Conservation (phyloP, 2,329 filamentous ascomycete genomes). For the Ophiostoma novo-ulmi region DNA sequence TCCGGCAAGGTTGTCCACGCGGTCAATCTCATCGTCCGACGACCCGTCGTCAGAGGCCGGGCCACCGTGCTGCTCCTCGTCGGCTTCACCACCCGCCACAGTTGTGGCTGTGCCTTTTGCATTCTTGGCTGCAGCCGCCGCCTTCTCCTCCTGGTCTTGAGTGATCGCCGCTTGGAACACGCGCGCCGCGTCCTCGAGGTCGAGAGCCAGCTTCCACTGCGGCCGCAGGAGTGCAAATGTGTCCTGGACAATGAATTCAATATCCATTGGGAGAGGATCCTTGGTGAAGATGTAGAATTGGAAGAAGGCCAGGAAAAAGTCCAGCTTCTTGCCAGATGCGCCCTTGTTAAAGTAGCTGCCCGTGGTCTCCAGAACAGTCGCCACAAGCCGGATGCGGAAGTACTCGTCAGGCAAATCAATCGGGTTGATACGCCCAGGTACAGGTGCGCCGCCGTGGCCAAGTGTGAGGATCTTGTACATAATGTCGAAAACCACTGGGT, state of each 20-base stretch:
- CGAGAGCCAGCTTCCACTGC: constrained; percentile 83
- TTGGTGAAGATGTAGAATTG: constrained; percentile 96
- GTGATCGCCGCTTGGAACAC: constrained; percentile 83
- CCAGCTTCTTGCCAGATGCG: constrained; percentile 89
- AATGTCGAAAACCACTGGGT: constrained; percentile 89
- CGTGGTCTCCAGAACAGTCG: constrained; percentile 87
- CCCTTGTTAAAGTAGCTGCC: constrained; percentile 95
- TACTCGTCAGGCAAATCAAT: constrained; percentile 90
- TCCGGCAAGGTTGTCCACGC: constrained; percentile 59
- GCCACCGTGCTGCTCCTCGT: constrained; percentile 50
- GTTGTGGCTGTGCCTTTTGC: constrained; percentile 28
- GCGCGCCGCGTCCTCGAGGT: constrained; percentile 74
- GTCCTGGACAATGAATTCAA: constrained; percentile 94
- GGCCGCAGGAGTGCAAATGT: constrained; percentile 79
- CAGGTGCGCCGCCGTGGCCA: constrained; percentile 79
- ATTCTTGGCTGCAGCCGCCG: constrained; percentile 55
- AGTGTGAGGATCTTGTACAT: constrained; percentile 93
- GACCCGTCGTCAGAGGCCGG: constrained; percentile 82
- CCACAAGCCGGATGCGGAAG: constrained; percentile 87
- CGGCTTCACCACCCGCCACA: not conserved
- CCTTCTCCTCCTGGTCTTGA: constrained; percentile 78
- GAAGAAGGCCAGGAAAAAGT: constrained; percentile 95
- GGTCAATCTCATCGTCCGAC: constrained; percentile 71
- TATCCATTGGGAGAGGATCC: constrained; percentile 85
- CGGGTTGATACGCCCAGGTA: constrained; percentile 68